These are phyloP conservation scores for Phalaenopsis equestris DNA, from an alignment of 106 monocot species.

Conservation along the genomic window DNA sequence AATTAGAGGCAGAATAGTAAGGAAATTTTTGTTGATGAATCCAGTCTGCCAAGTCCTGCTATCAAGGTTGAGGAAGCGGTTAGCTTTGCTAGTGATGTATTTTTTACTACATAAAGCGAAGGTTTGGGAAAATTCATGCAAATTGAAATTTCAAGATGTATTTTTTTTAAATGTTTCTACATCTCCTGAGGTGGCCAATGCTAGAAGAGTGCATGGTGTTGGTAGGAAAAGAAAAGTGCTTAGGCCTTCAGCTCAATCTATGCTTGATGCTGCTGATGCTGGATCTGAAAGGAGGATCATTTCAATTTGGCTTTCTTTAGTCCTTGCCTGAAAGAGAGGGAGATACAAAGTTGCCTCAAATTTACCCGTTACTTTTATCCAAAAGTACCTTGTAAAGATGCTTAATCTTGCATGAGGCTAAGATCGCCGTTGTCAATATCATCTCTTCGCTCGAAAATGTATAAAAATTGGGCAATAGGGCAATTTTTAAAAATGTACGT, in stretches of 20 bases:
- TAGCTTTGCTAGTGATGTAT: slow-evolving; percentile 22
- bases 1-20: slow-evolving; percentile 30
- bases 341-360: slow-evolving; percentile 34
- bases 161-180: neutral
- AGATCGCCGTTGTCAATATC: too few relatives aligned
- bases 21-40: slow-evolving; percentile 25
- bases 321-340: slow-evolving; percentile 36
- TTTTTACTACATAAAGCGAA: slow-evolving; percentile 24
- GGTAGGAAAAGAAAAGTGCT: slow-evolving; percentile 29
- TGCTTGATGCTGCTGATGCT: slow-evolving; percentile 38
- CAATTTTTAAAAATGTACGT: too few relatives aligned
- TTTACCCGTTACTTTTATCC: neutral
- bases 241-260: slow-evolving; percentile 31
- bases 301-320: slow-evolving; percentile 58
- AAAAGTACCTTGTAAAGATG: too few relatives aligned
- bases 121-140: neutral
- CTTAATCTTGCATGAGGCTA: too few relatives aligned
- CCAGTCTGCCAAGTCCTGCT: slow-evolving; percentile 21
- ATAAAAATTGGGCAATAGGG: too few relatives aligned
- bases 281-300: slow-evolving; percentile 26
- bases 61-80: slow-evolving; percentile 37
- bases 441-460: too few relatives aligned
- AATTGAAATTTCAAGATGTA: slow-evolving; percentile 21
- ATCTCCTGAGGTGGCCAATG: slow-evolving; percentile 9
- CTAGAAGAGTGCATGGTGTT: slow-evolving; percentile 23